Base-by-base conservation (phyloP, 2,329 filamentous ascomycete genomes). In the Cryphonectria nitschkei region DNA sequence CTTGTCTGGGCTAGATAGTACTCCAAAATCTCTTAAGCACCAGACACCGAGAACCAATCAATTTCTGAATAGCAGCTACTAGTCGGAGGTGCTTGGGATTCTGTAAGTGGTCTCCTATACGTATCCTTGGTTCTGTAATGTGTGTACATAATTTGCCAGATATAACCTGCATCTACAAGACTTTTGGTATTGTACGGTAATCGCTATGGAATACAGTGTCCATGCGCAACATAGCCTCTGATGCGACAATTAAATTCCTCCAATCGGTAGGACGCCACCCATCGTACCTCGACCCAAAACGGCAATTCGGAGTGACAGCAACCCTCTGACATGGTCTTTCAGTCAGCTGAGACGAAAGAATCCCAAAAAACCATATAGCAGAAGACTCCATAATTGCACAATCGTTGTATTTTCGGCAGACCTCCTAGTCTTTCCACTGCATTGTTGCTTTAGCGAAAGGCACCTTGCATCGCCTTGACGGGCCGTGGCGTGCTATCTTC, bases 201-300 rank as follows among this genome's bases (percentile, higher is more conserved):
- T 22, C 46, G 46, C 22, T 19, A 58, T n/a, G 29, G 11, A 29
- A 58, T 32, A 58, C 29, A 13, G 4, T 16, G 58, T 60, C 16
- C 58, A 26, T 34, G 54, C 6, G 14, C 6, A 58, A 19, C 52
- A 61, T 16, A 32, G 37, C 29, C 16, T 22, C 13, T 50, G 13
- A 32, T 34, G 34, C 22, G 26, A 34, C 34, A n/a, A 7, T 34
- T 43, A 58, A 39, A 67, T 67, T n/a, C 65, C 65, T 50, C 65
- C 65, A 67, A 67, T 67, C 65, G 65, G 65, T 13, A 39, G 19
- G 14, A 43, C 65, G 52, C 37, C 52, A 32, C 16, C 65, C 50
- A n/a, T 50, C 2, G 13, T 32, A 13, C 1, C 65, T 29, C n/a
- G 9, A 14, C 54, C 54, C 9, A 50, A 67, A 50, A 16, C 13